These are phyloP conservation scores for Leavenworthia alabamica DNA, from an alignment of 345 rosid species.

Conservation along the genomic window DNA sequence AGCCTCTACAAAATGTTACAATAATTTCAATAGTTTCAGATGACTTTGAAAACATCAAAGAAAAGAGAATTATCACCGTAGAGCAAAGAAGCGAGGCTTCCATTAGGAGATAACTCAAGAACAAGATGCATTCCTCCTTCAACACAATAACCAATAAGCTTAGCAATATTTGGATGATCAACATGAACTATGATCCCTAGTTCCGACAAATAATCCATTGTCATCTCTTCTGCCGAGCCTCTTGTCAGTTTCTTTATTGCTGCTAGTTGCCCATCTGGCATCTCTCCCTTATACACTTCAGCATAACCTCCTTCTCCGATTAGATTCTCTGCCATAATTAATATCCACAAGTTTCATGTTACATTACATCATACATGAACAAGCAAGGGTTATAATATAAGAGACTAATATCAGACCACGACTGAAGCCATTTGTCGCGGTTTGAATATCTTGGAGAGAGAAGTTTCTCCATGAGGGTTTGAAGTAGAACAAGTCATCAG, in stretches of 20 bases:
- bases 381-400: not conserved
- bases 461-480: constrained; percentile 77
- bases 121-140: constrained; percentile 97
- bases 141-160: constrained; percentile 74
- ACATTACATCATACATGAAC: not conserved
- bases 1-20: constrained; percentile 35
- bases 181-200: constrained; percentile 88
- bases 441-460: constrained; percentile 52
- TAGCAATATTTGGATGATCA: constrained; percentile 91
- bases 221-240: constrained; percentile 83
- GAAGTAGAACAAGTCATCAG: constrained; percentile 56
- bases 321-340: constrained; percentile 46
- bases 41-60: not conserved
- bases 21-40: not conserved
- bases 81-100: constrained; percentile 77
- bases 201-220: constrained; percentile 73
- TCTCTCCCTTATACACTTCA: constrained; percentile 71
- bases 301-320: constrained; percentile 94
- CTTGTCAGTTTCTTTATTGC: constrained; percentile 70
- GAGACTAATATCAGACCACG: constrained; percentile 39
- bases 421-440: constrained; percentile 68
- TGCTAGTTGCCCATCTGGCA: constrained; percentile 53
- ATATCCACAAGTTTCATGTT: not conserved
- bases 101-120: constrained; percentile 78
- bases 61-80: constrained; percentile 43